phyloP scores from a whole-genome alignment of 2,329 filamentous ascomycete species.

The Fusarium udum region DNA sequence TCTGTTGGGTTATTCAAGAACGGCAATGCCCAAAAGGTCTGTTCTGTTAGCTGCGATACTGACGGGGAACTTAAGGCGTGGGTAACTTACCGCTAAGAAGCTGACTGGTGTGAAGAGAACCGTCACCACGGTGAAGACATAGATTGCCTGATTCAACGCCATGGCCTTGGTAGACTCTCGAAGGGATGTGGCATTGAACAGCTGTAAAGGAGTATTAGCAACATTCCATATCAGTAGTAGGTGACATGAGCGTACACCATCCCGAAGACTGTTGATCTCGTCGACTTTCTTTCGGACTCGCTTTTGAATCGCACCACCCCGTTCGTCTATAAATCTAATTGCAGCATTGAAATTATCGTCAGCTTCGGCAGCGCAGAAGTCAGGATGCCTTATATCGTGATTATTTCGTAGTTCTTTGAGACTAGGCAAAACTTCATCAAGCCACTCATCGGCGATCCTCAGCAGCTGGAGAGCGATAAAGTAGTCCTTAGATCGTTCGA shows the following conservation, averaged over 20 bases:
- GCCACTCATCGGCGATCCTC: too few species aligned
- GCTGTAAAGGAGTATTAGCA: not conserved
- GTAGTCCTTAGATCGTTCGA: too few species aligned
- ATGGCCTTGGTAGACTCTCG: not conserved
- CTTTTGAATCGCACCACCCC: too few species aligned
- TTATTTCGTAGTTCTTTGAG: too few species aligned
- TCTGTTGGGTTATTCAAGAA: not conserved
- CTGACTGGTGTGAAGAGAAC: not conserved
- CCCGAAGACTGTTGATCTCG: not conserved
- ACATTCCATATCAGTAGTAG: too few species aligned
- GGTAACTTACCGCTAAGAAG: not conserved
- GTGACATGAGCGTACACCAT: not conserved
- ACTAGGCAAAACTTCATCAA: too few species aligned
- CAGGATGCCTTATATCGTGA: too few species aligned
- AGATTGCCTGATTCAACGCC: not conserved
- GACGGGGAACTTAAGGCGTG: fast-evolving
- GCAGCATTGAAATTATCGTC: too few species aligned
- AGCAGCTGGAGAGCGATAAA: too few species aligned
- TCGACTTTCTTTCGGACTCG: too few species aligned
- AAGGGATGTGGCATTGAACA: not conserved
- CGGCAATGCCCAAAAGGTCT: not conserved
- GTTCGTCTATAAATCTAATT: too few species aligned
- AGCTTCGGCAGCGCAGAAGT: too few species aligned
- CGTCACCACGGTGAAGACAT: not conserved
- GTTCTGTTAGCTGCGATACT: fast-evolving